Conservation (phyloP, 2,329 filamentous ascomycete genomes). For the Stromatinia cepivora region DNA sequence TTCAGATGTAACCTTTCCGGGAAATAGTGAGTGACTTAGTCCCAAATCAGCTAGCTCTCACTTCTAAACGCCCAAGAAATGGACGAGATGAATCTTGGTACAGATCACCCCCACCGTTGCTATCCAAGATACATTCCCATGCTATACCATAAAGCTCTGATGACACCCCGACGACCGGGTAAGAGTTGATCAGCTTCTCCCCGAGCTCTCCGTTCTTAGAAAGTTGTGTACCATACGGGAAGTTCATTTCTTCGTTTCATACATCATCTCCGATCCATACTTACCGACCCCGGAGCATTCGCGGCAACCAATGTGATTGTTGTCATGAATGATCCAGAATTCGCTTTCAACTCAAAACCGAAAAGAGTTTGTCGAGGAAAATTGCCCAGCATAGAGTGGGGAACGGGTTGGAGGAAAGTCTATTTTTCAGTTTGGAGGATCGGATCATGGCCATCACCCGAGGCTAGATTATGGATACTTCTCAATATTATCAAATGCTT, state of each 20-base stretch:
- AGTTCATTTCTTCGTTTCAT: neutral
- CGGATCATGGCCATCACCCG: neutral
- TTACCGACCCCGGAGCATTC: neutral
- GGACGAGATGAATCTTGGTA: conserved; percentile 12
- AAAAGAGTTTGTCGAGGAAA: neutral
- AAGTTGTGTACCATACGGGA: neutral
- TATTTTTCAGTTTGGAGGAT: conserved; percentile 6
- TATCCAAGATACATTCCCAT: neutral
- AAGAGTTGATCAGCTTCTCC: too few species aligned
- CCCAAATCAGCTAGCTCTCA: conserved; percentile 5
- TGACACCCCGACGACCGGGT: neutral
- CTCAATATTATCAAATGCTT: conserved; percentile 3
- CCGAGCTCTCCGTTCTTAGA: neutral
- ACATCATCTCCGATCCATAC: neutral
- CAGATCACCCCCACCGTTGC: conserved; percentile 2
- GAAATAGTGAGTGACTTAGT: neutral
- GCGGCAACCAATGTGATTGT: neutral
- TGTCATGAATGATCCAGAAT: neutral
- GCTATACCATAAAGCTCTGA: conserved; percentile 3
- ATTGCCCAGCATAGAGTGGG: neutral
- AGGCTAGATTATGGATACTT: neutral
- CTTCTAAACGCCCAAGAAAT: conserved; percentile 13
- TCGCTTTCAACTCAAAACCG: neutral
- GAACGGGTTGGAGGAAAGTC: neutral
- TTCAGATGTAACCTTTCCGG: neutral